Evolutionary conservation across 129 eudicot genomes (phyloP), one percentile per base, ranked within the genome.

Genomic region (Apium graveolens): DNA sequence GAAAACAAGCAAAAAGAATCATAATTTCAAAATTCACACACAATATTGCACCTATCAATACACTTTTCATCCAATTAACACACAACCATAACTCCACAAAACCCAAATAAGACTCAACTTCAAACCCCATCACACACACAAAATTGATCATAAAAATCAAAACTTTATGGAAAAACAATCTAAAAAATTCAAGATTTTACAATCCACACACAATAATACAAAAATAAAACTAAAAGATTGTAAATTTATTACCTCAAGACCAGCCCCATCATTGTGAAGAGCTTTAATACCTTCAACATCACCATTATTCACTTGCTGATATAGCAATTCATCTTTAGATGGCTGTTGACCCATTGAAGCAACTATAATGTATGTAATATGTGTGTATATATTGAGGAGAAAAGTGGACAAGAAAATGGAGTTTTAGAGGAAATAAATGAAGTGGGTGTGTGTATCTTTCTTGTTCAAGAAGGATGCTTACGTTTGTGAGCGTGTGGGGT

Each of bases 311-410:
- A 88, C 97, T 78, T 94, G 97, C 81, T 91, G 90, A 76, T 79
- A 88, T 81, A 94, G 76, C 83, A 90, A 86, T 82, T 91, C 93
- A 80, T 88, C 97, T 79, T 91, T 94, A 45, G 98, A 94, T 84
- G 87, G 96, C 73, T 85, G 91, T 76, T 80, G 90, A 75, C 97
- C 98, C 98, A 94, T 94, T 74, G 32, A 42, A 77, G 2, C 3
- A 62, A 34, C 1, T 60, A 34, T 11, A 26, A 60, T 60, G 27
- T 57, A 9, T 10, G 3, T 14, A 6, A 49, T 53, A 3, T 53
- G 11, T 53, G 26, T 53, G 29, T 53, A 60, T 60, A 26, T 16
- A n/a, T 60, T n/a, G 5, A 24, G 10, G 12, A n/a, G 29, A n/a
- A 57, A 53, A 24, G 31, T 24, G 27, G 9, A 7, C 29, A 57